Conservation (phyloP, 2,329 filamentous ascomycete species). For the Penicillium fuscoglaucum region DNA sequence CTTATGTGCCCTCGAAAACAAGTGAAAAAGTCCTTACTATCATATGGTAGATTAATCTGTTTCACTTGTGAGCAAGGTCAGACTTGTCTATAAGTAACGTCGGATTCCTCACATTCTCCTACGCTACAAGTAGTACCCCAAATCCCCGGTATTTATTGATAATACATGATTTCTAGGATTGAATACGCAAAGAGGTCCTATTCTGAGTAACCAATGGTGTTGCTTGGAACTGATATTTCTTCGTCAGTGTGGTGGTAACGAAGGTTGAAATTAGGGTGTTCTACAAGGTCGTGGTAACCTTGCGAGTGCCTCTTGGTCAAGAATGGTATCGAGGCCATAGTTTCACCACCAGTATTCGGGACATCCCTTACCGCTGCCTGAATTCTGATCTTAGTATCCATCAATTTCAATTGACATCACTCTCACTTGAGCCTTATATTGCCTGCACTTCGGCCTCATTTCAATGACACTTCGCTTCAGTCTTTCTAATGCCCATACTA, state of each 20-base stretch:
- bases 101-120: neutral
- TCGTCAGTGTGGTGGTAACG: neutral
- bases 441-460: neutral
- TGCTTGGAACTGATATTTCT: neutral
- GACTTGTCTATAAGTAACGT: too few relatives aligned
- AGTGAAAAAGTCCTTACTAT: neutral
- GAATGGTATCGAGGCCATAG: neutral
- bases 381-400: neutral
- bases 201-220: fast-evolving
- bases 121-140: neutral
- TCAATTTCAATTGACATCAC: neutral
- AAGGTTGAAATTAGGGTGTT: neutral
- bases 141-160: neutral
- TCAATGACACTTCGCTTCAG: neutral
- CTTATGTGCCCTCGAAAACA: neutral
- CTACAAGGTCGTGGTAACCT: too few relatives aligned
- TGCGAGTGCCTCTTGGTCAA: neutral
- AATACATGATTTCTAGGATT: neutral
- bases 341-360: neutral
- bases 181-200: neutral
- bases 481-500: neutral
- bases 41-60: neutral
- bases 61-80: too few relatives aligned
- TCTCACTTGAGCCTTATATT: neutral
- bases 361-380: neutral